These are phyloP conservation scores for Fraxinus sp. DNA, from an alignment of 305 asterid species.

Conservation along the genomic window DNA sequence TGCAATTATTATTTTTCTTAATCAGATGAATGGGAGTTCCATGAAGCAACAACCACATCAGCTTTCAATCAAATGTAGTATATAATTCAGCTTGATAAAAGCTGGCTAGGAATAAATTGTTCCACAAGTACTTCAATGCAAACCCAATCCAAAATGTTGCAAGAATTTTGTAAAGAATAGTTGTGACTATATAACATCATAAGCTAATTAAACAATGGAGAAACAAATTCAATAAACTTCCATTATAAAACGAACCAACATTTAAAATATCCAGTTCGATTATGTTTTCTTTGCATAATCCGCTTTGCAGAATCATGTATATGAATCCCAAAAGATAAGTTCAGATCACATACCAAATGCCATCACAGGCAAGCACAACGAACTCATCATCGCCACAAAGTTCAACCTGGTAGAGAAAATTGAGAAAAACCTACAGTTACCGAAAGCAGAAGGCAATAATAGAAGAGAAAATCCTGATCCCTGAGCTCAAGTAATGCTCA, in stretches of 20 bases:
- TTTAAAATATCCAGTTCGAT: neutral
- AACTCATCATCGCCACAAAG: conserved; percentile 90
- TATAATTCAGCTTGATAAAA: neutral
- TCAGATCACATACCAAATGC: conserved; percentile 72
- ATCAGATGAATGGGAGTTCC: neutral
- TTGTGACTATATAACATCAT: neutral
- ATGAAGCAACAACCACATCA: neutral
- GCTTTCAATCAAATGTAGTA: neutral
- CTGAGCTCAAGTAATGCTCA: neutral
- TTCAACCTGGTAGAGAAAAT: conserved; percentile 65
- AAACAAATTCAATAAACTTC: neutral
- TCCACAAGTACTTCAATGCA: neutral
- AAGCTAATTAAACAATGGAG: neutral
- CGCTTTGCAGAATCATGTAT: neutral
- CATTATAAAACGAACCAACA: neutral
- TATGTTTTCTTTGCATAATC: neutral
- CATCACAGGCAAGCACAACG: conserved; percentile 95
- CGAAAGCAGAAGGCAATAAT: neutral
- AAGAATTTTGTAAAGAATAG: neutral
- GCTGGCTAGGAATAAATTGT: neutral
- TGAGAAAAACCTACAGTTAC: conserved; percentile 22
- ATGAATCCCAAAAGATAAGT: conserved; percentile 18
- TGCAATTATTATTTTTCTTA: neutral
- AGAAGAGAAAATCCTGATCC: neutral
- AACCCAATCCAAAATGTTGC: neutral